phyloP scores from a whole-genome alignment of 305 asterid species.

The Fraxinus xanthoxyloides region DNA sequence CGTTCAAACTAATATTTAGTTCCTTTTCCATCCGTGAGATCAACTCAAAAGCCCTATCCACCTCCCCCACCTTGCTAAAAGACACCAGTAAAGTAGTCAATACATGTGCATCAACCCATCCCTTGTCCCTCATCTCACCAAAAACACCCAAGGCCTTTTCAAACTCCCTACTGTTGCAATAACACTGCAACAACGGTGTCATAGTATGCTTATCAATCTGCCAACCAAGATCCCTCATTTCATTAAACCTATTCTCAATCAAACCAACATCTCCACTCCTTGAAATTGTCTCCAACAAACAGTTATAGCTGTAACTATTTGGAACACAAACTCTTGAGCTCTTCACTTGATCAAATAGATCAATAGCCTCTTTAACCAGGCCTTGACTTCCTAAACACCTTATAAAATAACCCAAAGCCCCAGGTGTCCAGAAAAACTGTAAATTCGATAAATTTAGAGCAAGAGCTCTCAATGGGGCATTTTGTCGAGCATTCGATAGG shows the following conservation, averaged over 20 bases:
- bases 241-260: conserved; percentile 62
- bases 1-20: conserved; percentile 52
- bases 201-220: conserved; percentile 62
- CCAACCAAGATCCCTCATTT: conserved; percentile 55
- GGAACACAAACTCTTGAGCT: conserved; percentile 46
- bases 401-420: conserved; percentile 74
- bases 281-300: conserved; percentile 72
- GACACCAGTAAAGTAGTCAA: conserved; percentile 57
- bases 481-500: conserved; percentile 86
- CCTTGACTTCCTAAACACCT: conserved; percentile 75
- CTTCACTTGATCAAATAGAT: conserved; percentile 67
- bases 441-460: conserved; percentile 39
- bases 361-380: conserved; percentile 66
- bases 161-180: conserved; percentile 62
- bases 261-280: conserved; percentile 47
- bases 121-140: conserved; percentile 48
- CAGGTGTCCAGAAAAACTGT: conserved; percentile 58
- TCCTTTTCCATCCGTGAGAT: conserved; percentile 60
- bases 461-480: conserved; percentile 54
- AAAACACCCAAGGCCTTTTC: conserved; percentile 58
- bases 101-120: conserved; percentile 73
- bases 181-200: conserved; percentile 73
- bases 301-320: conserved; percentile 58
- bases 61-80: conserved; percentile 63
- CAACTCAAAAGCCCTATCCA: conserved; percentile 68